Evolutionary conservation across 2,329 filamentous ascomycete species (phyloP).

Genomic region (Zymoseptoria ardabiliae): DNA sequence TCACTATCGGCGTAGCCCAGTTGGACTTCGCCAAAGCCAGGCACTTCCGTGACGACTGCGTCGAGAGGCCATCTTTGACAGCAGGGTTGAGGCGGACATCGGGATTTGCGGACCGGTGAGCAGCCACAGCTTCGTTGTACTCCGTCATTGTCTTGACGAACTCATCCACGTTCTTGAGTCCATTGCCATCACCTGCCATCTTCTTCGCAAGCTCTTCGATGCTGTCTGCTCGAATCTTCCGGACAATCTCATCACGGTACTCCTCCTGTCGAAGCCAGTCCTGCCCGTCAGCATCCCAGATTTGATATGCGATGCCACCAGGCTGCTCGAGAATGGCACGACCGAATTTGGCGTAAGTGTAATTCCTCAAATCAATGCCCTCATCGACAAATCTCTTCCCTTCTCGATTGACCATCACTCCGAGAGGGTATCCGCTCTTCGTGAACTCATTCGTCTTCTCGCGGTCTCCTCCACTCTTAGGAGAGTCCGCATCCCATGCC

Average conservation of each 20-base stretch:
- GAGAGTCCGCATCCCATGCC: conserved; percentile 58
- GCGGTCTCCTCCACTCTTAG: conserved; percentile 48
- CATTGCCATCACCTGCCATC: conserved; percentile 33
- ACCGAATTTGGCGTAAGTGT: conserved; percentile 61
- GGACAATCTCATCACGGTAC: conserved; percentile 52
- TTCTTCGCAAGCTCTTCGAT: conserved; percentile 51
- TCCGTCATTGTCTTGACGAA: conserved; percentile 48
- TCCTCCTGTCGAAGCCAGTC: conserved; percentile 54
- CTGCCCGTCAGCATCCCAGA: conserved; percentile 52
- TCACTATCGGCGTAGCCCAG: conserved; percentile 54
- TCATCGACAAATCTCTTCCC: conserved; percentile 61
- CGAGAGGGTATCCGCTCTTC: conserved; percentile 61
- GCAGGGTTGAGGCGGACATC: conserved; percentile 50
- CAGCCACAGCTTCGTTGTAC: conserved; percentile 53
- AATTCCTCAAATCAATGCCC: conserved; percentile 58
- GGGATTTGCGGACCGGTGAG: conserved; percentile 41
- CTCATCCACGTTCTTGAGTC: conserved; percentile 38
- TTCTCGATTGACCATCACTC: conserved; percentile 54
- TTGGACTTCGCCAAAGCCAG: conserved; percentile 55
- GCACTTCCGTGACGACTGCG: conserved; percentile 41
- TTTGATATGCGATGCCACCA: conserved; percentile 52
- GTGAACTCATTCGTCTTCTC: conserved; percentile 59
- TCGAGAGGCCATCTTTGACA: conserved; percentile 55
- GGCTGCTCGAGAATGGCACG: conserved; percentile 55
- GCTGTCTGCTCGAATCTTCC: conserved; percentile 44